These are phyloP conservation scores for Periconia macrospinosa DNA, from an alignment of 2,329 filamentous ascomycete genomes.

Conservation along the genomic window DNA sequence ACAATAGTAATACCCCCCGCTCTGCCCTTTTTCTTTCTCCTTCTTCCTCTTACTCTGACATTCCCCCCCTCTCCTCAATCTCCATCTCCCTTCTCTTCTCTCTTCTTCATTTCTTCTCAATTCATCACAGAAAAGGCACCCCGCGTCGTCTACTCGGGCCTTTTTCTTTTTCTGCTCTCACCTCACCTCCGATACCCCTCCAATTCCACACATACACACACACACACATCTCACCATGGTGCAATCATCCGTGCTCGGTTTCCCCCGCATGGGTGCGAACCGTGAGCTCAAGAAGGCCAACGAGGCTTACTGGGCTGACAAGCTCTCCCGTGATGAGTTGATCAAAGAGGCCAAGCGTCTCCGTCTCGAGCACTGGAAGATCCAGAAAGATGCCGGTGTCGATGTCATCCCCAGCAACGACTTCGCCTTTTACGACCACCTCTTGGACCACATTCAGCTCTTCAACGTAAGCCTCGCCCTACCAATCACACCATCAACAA, in stretches of 20 bases:
- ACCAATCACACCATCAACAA: background rate
- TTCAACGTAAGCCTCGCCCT: slow-evolving; percentile 68
- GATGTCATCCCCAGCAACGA: slow-evolving; percentile 99
- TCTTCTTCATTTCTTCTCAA: slow-evolving; percentile 1
- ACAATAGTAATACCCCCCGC: slow-evolving; percentile 2
- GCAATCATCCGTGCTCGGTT: slow-evolving; percentile 80
- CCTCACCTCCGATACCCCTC: background rate
- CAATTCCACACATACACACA: slow-evolving; percentile 11
- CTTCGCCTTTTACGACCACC: slow-evolving; percentile 98
- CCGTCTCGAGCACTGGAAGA: slow-evolving; percentile 96
- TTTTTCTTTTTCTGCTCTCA: background rate
- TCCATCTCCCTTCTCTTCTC: slow-evolving; percentile 2
- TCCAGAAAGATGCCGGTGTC: slow-evolving; percentile 98
- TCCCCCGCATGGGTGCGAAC: slow-evolving; percentile 97
- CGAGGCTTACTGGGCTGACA: slow-evolving; percentile 95
- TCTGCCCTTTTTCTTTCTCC: slow-evolving; percentile 11
- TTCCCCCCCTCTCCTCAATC: slow-evolving; percentile 14
- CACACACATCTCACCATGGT: slow-evolving; percentile 46
- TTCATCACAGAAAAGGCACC: background rate
- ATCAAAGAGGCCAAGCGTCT: slow-evolving; percentile 95
- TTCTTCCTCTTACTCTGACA: slow-evolving; percentile 11
- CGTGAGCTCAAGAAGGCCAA: slow-evolving; percentile 99
- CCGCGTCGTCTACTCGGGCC: background rate
- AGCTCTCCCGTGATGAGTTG: slow-evolving; percentile 88
- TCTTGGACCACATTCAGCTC: slow-evolving; percentile 96